Conservation (phyloP, 257 asterid genomes). For the Rauvolfia tetraphylla region DNA sequence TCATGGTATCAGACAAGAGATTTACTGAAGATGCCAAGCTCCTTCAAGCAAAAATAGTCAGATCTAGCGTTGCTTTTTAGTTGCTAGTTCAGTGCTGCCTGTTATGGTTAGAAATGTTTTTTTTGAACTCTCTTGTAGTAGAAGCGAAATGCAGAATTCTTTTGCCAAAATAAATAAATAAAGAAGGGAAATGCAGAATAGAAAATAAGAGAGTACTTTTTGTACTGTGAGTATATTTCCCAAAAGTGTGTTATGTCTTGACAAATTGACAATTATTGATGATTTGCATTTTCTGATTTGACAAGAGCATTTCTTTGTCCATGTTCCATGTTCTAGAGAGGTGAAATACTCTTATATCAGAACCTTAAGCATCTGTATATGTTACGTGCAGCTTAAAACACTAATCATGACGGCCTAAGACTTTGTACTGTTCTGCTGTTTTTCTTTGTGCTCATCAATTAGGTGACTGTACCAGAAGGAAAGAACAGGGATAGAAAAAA, state of each 20-base stretch:
- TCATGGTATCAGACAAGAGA: too few relatives aligned
- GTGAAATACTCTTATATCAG: not conserved
- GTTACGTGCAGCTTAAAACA: too few relatives aligned
- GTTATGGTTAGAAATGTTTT: too few relatives aligned
- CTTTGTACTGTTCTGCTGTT: not conserved
- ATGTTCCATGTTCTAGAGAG: not conserved
- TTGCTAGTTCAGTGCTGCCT: too few relatives aligned
- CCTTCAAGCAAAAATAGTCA: too few relatives aligned
- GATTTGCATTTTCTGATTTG: not conserved
- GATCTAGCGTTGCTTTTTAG: too few relatives aligned
- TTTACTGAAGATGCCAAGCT: too few relatives aligned
- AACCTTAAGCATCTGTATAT: not conserved
- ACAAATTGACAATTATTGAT: not conserved
- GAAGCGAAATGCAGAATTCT: too few relatives aligned
- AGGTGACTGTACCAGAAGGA: slow-evolving; percentile 91
- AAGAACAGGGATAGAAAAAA: slow-evolving; percentile 67
- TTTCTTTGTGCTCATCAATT: slow-evolving; percentile 6
- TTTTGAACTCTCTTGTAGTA: too few relatives aligned
- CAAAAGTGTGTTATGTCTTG: not conserved
- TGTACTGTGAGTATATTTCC: not conserved
- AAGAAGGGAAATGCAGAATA: not conserved
- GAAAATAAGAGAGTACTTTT: not conserved
- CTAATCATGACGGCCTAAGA: not conserved
- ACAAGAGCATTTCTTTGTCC: not conserved
- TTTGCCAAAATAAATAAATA: too few relatives aligned